Evolutionary conservation across 2,329 filamentous ascomycete species (phyloP).

Genomic region (Colletotrichum zoysiae): DNA sequence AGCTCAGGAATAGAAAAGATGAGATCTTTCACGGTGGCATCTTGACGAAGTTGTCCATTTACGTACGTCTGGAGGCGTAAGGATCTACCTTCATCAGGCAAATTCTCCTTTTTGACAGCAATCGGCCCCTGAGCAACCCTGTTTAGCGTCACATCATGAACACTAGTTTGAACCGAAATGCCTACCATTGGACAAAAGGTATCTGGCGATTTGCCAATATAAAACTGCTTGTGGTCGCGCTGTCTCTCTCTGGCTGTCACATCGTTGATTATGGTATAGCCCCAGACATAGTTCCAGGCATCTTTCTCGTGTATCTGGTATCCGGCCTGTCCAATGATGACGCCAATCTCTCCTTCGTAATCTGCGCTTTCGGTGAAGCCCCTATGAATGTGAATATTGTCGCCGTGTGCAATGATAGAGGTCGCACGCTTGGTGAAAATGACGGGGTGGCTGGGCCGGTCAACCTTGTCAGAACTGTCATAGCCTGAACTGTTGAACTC

Average conservation of each 20-base stretch:
- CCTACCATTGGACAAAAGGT: conserved; percentile 67
- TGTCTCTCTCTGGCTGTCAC: conserved; percentile 64
- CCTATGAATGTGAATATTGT: conserved; percentile 60
- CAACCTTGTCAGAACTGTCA: conserved; percentile 66
- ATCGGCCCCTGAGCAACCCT: conserved; percentile 57
- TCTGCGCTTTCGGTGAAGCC: conserved; percentile 64
- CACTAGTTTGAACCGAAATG: accelerated
- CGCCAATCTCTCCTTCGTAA: conserved; percentile 69
- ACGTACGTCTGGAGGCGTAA: conserved; percentile 58
- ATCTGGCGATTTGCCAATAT: conserved; percentile 67
- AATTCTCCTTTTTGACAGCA: conserved; percentile 60
- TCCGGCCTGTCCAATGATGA: conserved; percentile 65
- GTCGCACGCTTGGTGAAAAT: conserved; percentile 68
- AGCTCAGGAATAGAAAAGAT: conserved; percentile 60
- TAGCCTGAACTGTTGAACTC: conserved; percentile 69
- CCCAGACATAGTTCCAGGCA: conserved; percentile 66
- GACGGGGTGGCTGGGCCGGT: conserved; percentile 65
- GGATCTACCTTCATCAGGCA: conserved; percentile 51
- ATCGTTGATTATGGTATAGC: conserved; percentile 68
- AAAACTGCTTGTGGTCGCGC: conserved; percentile 71
- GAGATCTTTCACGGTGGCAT: conserved; percentile 58
- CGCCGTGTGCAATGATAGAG: conserved; percentile 62
- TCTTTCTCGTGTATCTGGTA: conserved; percentile 57
- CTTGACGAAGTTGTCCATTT: conserved; percentile 61
- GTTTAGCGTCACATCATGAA: not conserved